Evolutionary conservation across 495 filamentous ascomycete species (phyloP).

Genomic region (Podospora sp.): DNA sequence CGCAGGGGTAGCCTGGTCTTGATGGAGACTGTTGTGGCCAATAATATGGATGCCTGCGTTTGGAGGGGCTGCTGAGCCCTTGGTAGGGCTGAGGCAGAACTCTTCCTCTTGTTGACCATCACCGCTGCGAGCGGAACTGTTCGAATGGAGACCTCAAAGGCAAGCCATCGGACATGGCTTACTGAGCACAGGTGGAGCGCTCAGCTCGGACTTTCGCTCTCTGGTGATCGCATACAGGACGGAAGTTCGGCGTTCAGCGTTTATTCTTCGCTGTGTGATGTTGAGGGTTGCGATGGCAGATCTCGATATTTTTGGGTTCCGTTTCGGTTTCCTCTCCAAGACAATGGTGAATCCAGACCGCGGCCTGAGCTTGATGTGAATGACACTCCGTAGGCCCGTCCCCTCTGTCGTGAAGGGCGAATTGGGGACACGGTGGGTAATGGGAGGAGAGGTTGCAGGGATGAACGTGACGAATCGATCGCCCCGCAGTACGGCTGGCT

Average conservation of each 20-base stretch:
- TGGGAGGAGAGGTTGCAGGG: conserved; percentile 2
- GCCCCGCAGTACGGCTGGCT: conserved; percentile 13
- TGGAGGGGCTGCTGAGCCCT: neutral
- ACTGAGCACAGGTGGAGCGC: neutral
- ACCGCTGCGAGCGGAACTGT: neutral
- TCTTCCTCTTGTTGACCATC: neutral
- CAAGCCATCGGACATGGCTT: neutral
- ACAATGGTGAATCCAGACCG: neutral
- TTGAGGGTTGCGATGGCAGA: neutral
- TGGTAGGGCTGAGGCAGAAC: neutral
- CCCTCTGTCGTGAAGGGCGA: neutral
- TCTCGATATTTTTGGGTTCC: neutral
- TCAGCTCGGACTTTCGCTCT: neutral
- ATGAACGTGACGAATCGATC: conserved; percentile 6
- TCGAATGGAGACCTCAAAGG: neutral
- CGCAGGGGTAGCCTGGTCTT: neutral
- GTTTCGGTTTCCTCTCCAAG: neutral
- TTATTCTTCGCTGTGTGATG: neutral
- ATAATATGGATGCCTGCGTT: neutral
- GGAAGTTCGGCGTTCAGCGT: neutral
- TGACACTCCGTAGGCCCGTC: neutral
- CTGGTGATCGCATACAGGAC: neutral
- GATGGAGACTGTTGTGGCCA: neutral
- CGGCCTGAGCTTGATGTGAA: neutral
- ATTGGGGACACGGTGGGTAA: neutral